Conservation (phyloP, 2,329 filamentous ascomycete genomes). For the Aspergillus neotritici region DNA sequence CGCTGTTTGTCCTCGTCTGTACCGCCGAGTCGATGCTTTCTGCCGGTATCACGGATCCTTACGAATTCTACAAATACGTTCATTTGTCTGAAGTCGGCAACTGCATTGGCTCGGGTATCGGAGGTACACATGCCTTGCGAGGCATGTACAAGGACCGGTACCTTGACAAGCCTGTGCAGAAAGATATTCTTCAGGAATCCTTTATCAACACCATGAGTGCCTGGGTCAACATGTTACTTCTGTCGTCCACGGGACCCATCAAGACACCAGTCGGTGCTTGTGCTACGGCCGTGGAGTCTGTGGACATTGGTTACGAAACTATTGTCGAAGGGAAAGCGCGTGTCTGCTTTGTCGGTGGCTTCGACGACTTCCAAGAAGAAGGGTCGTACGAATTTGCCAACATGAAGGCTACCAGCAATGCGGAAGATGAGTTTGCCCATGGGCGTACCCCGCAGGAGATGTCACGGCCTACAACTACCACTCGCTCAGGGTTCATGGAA, state of each 20-base stretch:
- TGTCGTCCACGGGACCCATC: conserved; percentile 96
- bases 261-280: conserved; percentile 98
- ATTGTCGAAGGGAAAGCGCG: conserved; percentile 98
- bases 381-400: conserved; percentile 99
- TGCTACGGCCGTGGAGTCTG: conserved; percentile 91
- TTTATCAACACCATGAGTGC: conserved; percentile 99
- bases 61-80: conserved; percentile 99
- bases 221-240: conserved; percentile 98
- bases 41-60: conserved; percentile 94
- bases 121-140: conserved; percentile 82
- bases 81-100: conserved; percentile 97
- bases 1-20: conserved; percentile 88
- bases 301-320: conserved; percentile 97
- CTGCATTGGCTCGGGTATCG: conserved; percentile 97
- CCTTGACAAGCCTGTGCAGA: conserved; percentile 94
- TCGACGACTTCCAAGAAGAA: conserved; percentile 98
- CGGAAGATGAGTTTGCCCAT: conserved; percentile 90
- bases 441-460: conserved; percentile 94
- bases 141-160: conserved; percentile 98
- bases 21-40: conserved; percentile 87
- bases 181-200: conserved; percentile 97
- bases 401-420: conserved; percentile 99
- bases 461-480: conserved; percentile 96
- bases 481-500: conserved; percentile 98
- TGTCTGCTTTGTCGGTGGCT: conserved; percentile 95